Evolutionary conservation across 139 green algal genomes (phyloP).

Genomic region (Ettlia oleoabundans): DNA sequence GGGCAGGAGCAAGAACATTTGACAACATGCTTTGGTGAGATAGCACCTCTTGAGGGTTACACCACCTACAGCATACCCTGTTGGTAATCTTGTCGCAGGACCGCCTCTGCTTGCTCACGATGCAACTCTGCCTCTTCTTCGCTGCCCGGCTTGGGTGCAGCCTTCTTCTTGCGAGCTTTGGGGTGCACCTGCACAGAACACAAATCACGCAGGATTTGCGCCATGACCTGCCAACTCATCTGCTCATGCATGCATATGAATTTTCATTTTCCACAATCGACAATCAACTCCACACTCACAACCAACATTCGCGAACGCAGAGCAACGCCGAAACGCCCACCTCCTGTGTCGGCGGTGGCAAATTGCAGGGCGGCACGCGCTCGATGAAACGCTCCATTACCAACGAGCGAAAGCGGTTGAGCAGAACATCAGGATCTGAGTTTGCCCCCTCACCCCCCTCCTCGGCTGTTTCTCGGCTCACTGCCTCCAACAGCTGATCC

Average conservation of each 20-base stretch:
- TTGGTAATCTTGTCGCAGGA: constrained; percentile 22
- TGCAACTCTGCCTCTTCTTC: constrained; percentile 46
- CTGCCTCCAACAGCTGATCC: constrained; percentile 29
- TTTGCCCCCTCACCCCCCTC: background rate
- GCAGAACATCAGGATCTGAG: background rate
- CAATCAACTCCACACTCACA: too few relatives aligned
- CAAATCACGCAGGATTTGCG: background rate
- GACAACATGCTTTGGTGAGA: too few relatives aligned
- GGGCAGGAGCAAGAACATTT: too few relatives aligned
- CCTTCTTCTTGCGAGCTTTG: constrained; percentile 43
- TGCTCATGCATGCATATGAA: background rate
- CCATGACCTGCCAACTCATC: background rate
- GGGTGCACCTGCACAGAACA: constrained; percentile 31
- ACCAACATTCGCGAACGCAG: too few relatives aligned
- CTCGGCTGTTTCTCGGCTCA: background rate
- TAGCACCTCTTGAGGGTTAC: too few relatives aligned
- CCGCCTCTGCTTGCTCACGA: constrained; percentile 10
- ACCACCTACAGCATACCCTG: background rate
- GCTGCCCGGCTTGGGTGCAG: constrained; percentile 36
- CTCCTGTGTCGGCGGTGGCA: constrained; percentile 38
- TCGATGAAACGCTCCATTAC: constrained; percentile 46
- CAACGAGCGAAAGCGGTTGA: constrained; percentile 27
- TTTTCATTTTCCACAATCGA: too few relatives aligned
- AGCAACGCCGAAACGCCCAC: constrained; percentile 9
- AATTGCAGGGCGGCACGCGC: constrained; percentile 33